A percentile compares a stretch with the other conserved stretches of the same genome.
phyloP scores from a whole-genome alignment of 2,329 filamentous ascomycete genomes.

The Diaporthe aspalathi region DNA sequence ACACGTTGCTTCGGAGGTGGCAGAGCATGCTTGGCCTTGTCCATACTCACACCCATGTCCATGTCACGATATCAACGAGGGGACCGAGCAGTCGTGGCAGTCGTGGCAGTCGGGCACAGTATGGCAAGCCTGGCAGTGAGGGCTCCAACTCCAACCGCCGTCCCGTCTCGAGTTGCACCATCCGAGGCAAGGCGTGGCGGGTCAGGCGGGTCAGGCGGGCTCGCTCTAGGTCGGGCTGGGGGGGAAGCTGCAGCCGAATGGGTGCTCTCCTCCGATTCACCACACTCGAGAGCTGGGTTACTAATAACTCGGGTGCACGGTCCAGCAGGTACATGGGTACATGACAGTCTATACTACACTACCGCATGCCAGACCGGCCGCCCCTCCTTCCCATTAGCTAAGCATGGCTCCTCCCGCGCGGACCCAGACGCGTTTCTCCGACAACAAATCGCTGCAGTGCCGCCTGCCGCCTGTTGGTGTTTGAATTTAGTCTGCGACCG shows the following conservation, averaged over 20 bases:
- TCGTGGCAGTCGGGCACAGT: too few relatives aligned
- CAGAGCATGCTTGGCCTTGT: background rate
- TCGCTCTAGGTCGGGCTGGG: background rate
- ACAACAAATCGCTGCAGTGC: constrained; percentile 35
- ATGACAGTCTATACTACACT: background rate
- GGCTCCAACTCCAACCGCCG: constrained; percentile 21
- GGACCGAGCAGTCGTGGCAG: too few relatives aligned
- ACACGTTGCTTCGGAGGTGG: background rate
- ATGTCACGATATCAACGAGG: background rate
- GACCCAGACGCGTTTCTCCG: constrained; percentile 38
- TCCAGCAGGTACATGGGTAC: background rate
- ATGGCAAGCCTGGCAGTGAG: background rate
- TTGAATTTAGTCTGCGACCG: constrained; percentile 26
- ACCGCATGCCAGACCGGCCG: background rate
- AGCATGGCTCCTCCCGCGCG: background rate
- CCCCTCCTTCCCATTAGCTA: background rate
- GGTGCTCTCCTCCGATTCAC: background rate
- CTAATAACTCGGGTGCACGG: background rate
- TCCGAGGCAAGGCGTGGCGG: constrained; percentile 2
- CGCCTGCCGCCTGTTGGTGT: constrained; percentile 19
- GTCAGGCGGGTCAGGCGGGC: constrained; percentile 12
- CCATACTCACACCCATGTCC: background rate
- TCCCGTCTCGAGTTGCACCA: constrained; percentile 18
- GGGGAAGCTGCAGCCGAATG: constrained; percentile 16
- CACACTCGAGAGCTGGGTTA: background rate